These are phyloP conservation scores for Trifolium repens DNA, from an alignment of 306 rosid genomes.

Conservation along the genomic window DNA sequence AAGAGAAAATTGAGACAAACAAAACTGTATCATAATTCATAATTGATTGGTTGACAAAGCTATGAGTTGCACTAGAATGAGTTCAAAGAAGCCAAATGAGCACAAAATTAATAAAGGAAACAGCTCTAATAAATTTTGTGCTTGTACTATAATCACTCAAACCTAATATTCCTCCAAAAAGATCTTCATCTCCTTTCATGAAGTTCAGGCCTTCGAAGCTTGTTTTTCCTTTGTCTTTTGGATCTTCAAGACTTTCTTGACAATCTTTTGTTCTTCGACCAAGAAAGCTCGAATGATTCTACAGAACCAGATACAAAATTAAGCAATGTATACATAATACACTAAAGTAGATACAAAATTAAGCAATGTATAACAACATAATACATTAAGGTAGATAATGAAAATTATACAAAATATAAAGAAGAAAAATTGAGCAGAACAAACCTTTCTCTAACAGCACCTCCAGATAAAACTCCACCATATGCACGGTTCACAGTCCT, in stretches of 20 bases:
- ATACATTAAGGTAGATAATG: neutral
- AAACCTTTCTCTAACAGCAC: conserved; percentile 86
- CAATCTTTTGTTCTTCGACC: conserved; percentile 85
- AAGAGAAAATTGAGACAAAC: conserved; percentile 35
- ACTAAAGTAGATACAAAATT: neutral
- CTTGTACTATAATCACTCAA: conserved; percentile 43
- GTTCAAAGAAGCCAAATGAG: conserved; percentile 41
- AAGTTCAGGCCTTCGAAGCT: conserved; percentile 55
- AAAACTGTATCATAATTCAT: conserved; percentile 47
- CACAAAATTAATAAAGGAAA: conserved; percentile 41
- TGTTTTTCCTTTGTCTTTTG: conserved; percentile 77
- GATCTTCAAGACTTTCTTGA: conserved; percentile 81
- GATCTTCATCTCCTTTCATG: conserved; percentile 24
- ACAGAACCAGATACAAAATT: conserved; percentile 6
- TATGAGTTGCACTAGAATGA: conserved; percentile 35
- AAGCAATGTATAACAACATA: neutral
- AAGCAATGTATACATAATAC: neutral
- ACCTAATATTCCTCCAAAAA: conserved; percentile 46
- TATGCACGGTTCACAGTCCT: conserved; percentile 83
- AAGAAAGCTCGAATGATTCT: conserved; percentile 75
- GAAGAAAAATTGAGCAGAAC: conserved; percentile 18
- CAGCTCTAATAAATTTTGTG: conserved; percentile 36
- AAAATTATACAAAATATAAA: neutral
- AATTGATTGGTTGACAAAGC: conserved; percentile 42
- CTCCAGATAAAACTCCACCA: conserved; percentile 76